Evolutionary conservation across 305 asterid genomes (phyloP).

Genomic region (Petunia hybrid): DNA sequence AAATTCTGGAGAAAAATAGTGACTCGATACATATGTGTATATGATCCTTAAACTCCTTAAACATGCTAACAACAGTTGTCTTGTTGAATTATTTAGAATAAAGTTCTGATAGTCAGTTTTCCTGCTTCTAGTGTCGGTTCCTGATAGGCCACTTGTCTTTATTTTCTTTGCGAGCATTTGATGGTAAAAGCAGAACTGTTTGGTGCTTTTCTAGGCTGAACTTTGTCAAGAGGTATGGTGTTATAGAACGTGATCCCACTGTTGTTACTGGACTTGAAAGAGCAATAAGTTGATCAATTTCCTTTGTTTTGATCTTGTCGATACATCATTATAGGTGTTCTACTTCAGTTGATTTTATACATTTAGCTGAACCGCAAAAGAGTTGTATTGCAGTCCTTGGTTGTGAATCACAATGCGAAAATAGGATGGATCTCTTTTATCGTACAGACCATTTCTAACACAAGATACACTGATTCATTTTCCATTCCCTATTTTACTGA

Average conservation of each 20-base stretch:
- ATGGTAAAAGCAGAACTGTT: not conserved
- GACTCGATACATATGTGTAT: not conserved
- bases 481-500: not conserved
- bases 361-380: not conserved
- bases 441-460: not conserved
- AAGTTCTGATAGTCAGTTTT: not conserved
- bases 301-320: not conserved
- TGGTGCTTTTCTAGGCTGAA: conserved; percentile 54
- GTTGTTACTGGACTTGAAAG: conserved; percentile 76
- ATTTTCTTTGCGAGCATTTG: not conserved
- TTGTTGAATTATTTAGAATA: not conserved
- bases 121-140: not conserved
- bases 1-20: not conserved
- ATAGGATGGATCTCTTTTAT: not conserved
- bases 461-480: not conserved
- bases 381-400: not conserved
- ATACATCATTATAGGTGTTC: not conserved
- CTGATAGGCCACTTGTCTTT: not conserved
- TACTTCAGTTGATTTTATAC: not conserved
- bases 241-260: conserved; percentile 83
- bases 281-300: conserved; percentile 62
- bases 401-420: not conserved
- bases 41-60: not conserved
- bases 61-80: not conserved
- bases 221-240: conserved; percentile 70